These are phyloP conservation scores for Zymoseptoria ardabiliae DNA, from an alignment of 2,329 filamentous ascomycete species.

Conservation along the genomic window DNA sequence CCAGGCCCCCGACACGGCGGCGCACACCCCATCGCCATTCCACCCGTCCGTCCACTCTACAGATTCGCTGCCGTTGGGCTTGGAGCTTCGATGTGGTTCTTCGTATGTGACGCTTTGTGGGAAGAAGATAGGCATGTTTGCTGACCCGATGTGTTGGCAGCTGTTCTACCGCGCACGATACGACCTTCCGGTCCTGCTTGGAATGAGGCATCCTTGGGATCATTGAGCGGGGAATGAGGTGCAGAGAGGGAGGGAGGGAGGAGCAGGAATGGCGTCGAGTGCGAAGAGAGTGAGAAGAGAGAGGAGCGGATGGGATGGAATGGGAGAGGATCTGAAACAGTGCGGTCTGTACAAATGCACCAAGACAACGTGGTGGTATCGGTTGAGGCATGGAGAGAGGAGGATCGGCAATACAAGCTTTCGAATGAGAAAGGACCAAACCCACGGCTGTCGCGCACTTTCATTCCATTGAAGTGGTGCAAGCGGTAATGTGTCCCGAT, in stretches of 20 bases:
- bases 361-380: too few relatives aligned
- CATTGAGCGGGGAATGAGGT: conserved; percentile 49
- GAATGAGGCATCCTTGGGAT: conserved; percentile 96
- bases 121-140: background rate
- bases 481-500: too few relatives aligned
- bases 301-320: background rate
- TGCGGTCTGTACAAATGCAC: background rate
- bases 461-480: too few relatives aligned
- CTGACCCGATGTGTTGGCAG: conserved; percentile 39
- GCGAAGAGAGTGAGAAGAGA: background rate
- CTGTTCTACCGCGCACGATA: conserved; percentile 95
- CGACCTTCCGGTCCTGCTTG: conserved; percentile 83
- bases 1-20: conserved; percentile 34
- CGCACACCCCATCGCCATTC: conserved; percentile 49
- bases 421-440: too few relatives aligned
- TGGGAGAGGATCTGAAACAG: background rate
- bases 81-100: conserved; percentile 98
- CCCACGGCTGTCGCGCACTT: too few relatives aligned
- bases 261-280: background rate
- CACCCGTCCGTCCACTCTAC: conserved; percentile 63
- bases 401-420: too few relatives aligned
- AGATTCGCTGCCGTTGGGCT: conserved; percentile 78
- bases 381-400: too few relatives aligned
- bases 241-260: too few relatives aligned
- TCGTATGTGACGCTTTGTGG: conserved; percentile 50